Evolutionary conservation across 176 grass and related monocot genomes (phyloP), one percentile per base, ranked within the genome.

Genomic region (Avena eriantha): DNA sequence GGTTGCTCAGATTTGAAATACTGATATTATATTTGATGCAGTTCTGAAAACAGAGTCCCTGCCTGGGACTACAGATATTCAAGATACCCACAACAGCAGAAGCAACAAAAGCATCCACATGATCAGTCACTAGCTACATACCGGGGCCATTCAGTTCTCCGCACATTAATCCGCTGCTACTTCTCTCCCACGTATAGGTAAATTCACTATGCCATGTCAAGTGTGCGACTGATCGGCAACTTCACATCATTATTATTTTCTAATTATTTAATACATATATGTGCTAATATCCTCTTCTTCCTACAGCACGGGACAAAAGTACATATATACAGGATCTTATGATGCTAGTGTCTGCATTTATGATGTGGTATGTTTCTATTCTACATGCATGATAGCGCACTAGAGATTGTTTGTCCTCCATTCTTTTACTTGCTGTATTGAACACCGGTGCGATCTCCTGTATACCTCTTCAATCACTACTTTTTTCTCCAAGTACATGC

Each of bases 111-210:
- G 74, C 95, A 97, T 84, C 93, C 92, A 6, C 53, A 86, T 69
- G 95, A 97, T 80, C 89, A 91, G 49, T 97, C 95, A 56, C 49
- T 97, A 81, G 95, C 95, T 69, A 93, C 95, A 71, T 97, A 97
- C 78, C 68, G 84, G 79, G 93, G 93, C 33, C 95, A 97, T 86
- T 84, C 93, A 69, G 95, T 97, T 88, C 80, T 97, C 14, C 89
- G 90, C 11, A 97, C 95, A 86, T 81, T 97, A 69, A 92, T 97
- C 69, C 93, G 91, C 14, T 97, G 95, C 76, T 97, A 95, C 50
- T 97, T 97, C 75, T 95, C 95, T 64, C 95, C 95, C 22, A 34
- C 77, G 5, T 87, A 88, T 36, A 93, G 95, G 95, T 95, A 81
- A 78, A 8, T 53, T 17, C 47, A 73, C 23, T 14, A 8, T 47